phyloP scores from a whole-genome alignment of 1,139 yeast species.

The Yamadazyma buinensis region DNA sequence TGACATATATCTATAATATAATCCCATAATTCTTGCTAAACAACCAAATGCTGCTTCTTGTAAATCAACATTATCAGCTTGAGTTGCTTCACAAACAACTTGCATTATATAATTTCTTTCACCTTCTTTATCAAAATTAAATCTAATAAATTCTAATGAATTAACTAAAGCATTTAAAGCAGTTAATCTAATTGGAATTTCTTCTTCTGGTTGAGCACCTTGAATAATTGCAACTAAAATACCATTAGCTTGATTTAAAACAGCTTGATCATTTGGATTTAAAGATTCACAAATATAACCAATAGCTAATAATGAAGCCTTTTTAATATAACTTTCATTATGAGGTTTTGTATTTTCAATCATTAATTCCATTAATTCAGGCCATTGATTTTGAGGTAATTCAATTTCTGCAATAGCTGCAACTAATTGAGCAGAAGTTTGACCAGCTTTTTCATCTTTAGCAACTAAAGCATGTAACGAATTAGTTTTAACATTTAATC shows the following conservation, averaged over 20 bases:
- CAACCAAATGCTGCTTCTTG: slow-evolving; percentile 97
- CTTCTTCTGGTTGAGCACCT: slow-evolving; percentile 86
- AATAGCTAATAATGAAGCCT: slow-evolving; percentile 82
- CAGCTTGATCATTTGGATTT: slow-evolving; percentile 77
- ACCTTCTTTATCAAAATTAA: slow-evolving; percentile 87
- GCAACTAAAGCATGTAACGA: slow-evolving; percentile 65
- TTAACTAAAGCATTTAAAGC: slow-evolving; percentile 90
- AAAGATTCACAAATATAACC: slow-evolving; percentile 96
- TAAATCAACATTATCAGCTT: slow-evolving; percentile 73
- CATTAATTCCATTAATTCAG: slow-evolving; percentile 74
- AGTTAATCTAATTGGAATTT: slow-evolving; percentile 76
- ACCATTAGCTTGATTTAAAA: slow-evolving; percentile 84
- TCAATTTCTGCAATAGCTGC: slow-evolving; percentile 97
- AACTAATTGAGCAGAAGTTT: slow-evolving; percentile 87
- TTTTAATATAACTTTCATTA: slow-evolving; percentile 73
- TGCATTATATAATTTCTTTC: slow-evolving; percentile 98
- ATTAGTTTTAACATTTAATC: slow-evolving; percentile 61
- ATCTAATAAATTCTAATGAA: slow-evolving; percentile 84
- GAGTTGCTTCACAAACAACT: slow-evolving; percentile 98
- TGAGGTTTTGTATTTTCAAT: slow-evolving; percentile 82
- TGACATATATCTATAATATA: slow-evolving; percentile 85
- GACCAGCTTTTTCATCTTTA: slow-evolving; percentile 75
- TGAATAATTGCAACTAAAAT: slow-evolving; percentile 93
- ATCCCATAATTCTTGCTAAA: slow-evolving; percentile 84
- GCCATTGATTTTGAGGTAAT: slow-evolving; percentile 85